These are phyloP conservation scores for Colletotrichum liriopes DNA, from an alignment of 2,329 filamentous ascomycete genomes.

Conservation along the genomic window DNA sequence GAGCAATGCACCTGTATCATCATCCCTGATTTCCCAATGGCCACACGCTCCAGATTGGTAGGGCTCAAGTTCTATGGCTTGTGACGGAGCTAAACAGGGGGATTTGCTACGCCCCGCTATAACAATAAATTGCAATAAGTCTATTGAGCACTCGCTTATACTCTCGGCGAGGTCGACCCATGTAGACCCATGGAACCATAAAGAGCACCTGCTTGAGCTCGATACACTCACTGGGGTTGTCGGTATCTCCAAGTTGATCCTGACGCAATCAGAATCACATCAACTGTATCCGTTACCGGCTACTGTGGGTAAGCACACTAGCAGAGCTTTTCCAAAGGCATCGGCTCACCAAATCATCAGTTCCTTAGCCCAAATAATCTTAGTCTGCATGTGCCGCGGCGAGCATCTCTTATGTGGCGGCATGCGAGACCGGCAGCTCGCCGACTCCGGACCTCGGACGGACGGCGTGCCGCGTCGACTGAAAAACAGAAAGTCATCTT, in stretches of 20 bases:
- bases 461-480: constrained; percentile 26
- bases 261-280: too few species aligned
- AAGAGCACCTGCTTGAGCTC: neutral
- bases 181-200: neutral
- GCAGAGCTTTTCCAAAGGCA: neutral
- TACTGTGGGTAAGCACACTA: neutral
- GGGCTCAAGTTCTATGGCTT: neutral
- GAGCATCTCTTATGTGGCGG: constrained; percentile 29
- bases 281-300: neutral
- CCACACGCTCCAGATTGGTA: neutral
- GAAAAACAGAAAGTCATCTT: constrained; percentile 74
- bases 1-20: neutral
- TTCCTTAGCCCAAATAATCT: neutral
- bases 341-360: neutral
- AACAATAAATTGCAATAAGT: neutral
- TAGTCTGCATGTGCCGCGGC: neutral
- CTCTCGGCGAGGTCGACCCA: neutral
- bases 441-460: neutral
- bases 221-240: neutral
- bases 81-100: neutral
- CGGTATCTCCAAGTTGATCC: neutral
- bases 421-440: constrained; percentile 2
- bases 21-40: neutral
- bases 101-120: constrained; percentile 4
- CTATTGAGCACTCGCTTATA: neutral